Evolutionary conservation across 768 basidiomycete species (phyloP), one percentile per base, ranked within the genome.

Genomic region (Lyophyllum semitale): DNA sequence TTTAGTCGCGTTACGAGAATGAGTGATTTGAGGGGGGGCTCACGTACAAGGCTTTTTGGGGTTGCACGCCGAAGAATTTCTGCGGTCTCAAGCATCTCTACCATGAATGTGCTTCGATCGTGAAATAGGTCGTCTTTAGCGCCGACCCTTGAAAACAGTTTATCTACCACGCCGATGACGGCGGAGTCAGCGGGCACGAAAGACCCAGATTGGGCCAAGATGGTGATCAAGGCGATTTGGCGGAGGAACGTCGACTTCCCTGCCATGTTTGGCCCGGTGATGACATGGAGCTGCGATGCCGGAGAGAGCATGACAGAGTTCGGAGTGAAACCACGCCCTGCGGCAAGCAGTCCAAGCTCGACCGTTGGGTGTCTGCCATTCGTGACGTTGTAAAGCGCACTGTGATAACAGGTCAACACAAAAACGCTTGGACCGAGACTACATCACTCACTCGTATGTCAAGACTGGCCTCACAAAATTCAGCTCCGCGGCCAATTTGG

Each of bases 241-340:
- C 96, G 89, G 32, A 99, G 80, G 23, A 93, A 78, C 0, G 96
- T 98, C 2, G 93, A 95, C 71, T 99, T 99, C 50, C 91, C 91
- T 6, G 89, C 93, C 92, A 94, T 95, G 64, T 97, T 98, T 0
- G 96, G 95, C 0, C 95, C 95, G 6, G 95, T 98, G 58, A 98
- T 90, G 52, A 83, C 67, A 60, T 96, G 95, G 9, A 97, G 64
- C 26, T 82, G 84, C 15, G 87, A 84, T 12, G 72, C 63, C 0
- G 84, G 74, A 3, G 74, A 74, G 63, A 98, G 77, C 15, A 74
- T 60, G 20, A 94, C 78, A 2, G 88, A 87, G 68, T 98, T 98
- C 0, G 95, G 87, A 1, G 86, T 91, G 69, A 96, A 98, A 12
- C 81, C 76, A 26, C 95, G 84, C 22, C 88, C 88, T 1, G 83